Evolutionary conservation across 2,329 filamentous ascomycete genomes (phyloP), one percentile per base, ranked within the genome.

Genomic region (Penicillium sp.): DNA sequence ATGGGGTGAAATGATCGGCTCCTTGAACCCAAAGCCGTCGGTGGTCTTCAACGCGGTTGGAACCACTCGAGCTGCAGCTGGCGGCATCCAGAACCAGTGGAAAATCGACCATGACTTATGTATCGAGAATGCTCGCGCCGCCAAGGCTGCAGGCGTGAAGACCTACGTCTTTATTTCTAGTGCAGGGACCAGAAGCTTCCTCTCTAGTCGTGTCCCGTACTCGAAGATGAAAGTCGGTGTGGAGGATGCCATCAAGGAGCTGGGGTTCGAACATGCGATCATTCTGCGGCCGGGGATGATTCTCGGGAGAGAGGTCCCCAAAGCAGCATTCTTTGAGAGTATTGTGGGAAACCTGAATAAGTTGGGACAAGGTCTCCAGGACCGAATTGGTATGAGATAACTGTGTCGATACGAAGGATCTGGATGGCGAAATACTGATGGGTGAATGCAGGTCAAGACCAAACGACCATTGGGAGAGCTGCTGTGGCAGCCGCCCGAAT

Each of bases 101-200:
- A 73, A 71, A 54, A 75, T 77, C 56, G 75, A 77, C 60, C 74
- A 76, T 57, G 75, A 76, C 57, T 54, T 72, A 37, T 73, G 69
- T 52, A 64, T 76, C 8, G 73, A 75, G 54, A 74, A 70, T 34
- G 74, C 74, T 11, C 65, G 67, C 54, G 74, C 73, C 28, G 74
- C 74, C 34, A 76, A 76, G 57, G 66, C 65, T 12, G 73, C 73
- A 0, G 75, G 73, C 0, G 73, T 72, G 25, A 73, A 71, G 55
- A 75, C 72, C 0, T 76, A 74, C 50, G 69, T 76, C 12, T 75
- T 68, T 57, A 72, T 75, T 34, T 76, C 75, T 6, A 73, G 72
- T 54, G 71, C 55, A 14, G 74, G 74, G 0, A 75, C 71, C 3
- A 67, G 73, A 28, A 67, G 73, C 1, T 52, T 71, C 1, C 52